Percentiles rank a stretch among this genome's conserved stretches.
phyloP scores from a whole-genome alignment of 1,284 basidiomycete genomes.

The Volvariella surrecta region DNA sequence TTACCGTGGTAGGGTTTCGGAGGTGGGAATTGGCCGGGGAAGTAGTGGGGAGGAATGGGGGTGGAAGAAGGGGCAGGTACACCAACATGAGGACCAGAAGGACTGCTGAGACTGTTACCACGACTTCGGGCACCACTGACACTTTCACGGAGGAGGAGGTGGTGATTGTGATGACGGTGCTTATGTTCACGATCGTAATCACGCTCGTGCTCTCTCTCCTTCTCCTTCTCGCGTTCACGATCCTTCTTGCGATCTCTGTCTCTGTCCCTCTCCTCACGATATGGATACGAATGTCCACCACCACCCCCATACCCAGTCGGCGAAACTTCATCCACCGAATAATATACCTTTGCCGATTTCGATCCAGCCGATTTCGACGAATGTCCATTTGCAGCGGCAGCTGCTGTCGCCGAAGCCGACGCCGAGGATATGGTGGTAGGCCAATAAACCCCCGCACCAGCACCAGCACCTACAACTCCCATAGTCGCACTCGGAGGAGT shows the following conservation, averaged over 20 bases:
- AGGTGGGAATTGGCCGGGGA: constrained; percentile 7
- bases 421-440: too few relatives aligned
- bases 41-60: constrained; percentile 7
- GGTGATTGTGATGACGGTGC: constrained; percentile 11
- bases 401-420: too few relatives aligned
- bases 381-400: too few relatives aligned
- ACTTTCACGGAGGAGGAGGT: constrained; percentile 7
- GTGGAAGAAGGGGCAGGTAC: constrained; percentile 2
- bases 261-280: constrained; percentile 1
- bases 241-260: constrained; percentile 8
- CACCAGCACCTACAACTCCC: too few relatives aligned
- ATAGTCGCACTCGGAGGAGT: too few relatives aligned
- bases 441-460: too few relatives aligned
- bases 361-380: too few relatives aligned
- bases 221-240: constrained; percentile 4
- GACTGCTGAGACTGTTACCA: constrained; percentile 3
- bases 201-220: constrained; percentile 9
- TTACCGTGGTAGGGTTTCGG: constrained; percentile 6
- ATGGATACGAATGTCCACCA: not conserved
- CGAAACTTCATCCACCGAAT: too few relatives aligned
- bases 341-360: too few relatives aligned
- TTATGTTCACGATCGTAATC: constrained; percentile 7
- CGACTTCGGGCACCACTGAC: not conserved
- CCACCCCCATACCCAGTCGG: too few relatives aligned
- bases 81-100: constrained; percentile 4